These are phyloP conservation scores for Paecilomyces variotii DNA, from an alignment of 2,329 filamentous ascomycete species.

Conservation along the genomic window DNA sequence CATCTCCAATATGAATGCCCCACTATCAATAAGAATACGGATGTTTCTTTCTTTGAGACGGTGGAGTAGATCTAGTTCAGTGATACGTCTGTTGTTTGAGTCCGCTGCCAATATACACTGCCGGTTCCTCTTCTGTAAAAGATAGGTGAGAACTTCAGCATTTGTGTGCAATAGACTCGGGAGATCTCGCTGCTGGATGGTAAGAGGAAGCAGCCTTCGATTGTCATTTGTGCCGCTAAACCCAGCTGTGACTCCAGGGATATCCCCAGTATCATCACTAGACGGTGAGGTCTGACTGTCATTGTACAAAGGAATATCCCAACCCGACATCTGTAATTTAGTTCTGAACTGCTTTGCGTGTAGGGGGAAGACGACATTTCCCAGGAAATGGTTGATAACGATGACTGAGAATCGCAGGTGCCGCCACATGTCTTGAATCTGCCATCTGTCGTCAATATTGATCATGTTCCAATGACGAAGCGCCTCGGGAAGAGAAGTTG, in stretches of 20 bases:
- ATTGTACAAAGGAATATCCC: constrained; percentile 53
- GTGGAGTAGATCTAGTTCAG: constrained; percentile 39
- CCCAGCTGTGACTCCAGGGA: constrained; percentile 48
- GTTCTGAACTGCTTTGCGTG: constrained; percentile 57
- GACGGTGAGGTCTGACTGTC: constrained; percentile 2
- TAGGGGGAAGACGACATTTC: constrained; percentile 56
- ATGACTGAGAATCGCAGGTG: constrained; percentile 42
- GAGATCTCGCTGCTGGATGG: constrained; percentile 55
- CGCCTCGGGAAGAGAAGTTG: constrained; percentile 35
- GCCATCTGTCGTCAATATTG: constrained; percentile 50
- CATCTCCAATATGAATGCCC: constrained; percentile 57
- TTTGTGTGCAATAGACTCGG: constrained; percentile 51
- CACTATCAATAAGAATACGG: constrained; percentile 55
- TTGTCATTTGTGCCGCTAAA: constrained; percentile 69
- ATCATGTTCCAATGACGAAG: constrained; percentile 49
- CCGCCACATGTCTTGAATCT: constrained; percentile 45
- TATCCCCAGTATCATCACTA: neutral
- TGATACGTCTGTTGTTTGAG: constrained; percentile 27
- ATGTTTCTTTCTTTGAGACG: constrained; percentile 34
- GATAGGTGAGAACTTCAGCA: constrained; percentile 53
- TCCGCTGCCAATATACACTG: constrained; percentile 34
- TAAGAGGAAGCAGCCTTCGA: constrained; percentile 51
- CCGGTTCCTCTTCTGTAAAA: constrained; percentile 47
- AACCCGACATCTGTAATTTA: constrained; percentile 59
- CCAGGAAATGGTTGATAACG: constrained; percentile 54